Conservation (phyloP, 352 stramenopile genomes). For the Elongisporangium undulatum region DNA sequence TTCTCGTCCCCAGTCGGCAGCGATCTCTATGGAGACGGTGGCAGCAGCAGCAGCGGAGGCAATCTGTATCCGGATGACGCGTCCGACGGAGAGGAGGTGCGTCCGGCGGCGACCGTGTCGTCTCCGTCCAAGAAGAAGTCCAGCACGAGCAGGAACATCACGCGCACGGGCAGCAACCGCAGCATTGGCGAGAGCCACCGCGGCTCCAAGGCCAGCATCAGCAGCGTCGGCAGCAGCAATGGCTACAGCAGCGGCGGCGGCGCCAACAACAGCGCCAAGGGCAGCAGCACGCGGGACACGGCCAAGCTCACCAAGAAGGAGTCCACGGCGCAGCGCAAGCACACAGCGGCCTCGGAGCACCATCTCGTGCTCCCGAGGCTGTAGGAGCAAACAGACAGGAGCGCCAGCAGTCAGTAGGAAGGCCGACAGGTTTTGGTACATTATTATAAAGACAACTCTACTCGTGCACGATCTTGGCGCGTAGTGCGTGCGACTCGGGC, state of each 20-base stretch:
- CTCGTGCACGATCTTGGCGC: slow-evolving; percentile 24
- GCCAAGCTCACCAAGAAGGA: slow-evolving; percentile 30
- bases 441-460: slow-evolving; percentile 4
- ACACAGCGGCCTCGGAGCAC: slow-evolving; percentile 2
- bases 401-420: no score
- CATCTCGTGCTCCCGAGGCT: background rate
- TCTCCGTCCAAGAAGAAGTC: slow-evolving; percentile 44
- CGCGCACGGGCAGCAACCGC: slow-evolving; percentile 32
- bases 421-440: background rate
- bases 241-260: slow-evolving; percentile 15
- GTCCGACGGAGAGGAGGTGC: slow-evolving; percentile 30
- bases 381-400: background rate
- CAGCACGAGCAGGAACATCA: slow-evolving; percentile 21
- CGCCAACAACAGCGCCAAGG: slow-evolving; percentile 18
- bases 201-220: slow-evolving; percentile 40
- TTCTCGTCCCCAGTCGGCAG: slow-evolving; percentile 1
- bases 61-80: slow-evolving; percentile 9
- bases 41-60: background rate
- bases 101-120: slow-evolving; percentile 29
- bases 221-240: slow-evolving; percentile 21
- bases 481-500: slow-evolving; percentile 22
- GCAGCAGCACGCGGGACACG: slow-evolving; percentile 9
- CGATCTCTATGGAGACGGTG: background rate
- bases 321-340: slow-evolving; percentile 30
- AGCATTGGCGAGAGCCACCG: slow-evolving; percentile 7